Percentiles rank a stretch among this genome's conserved stretches.
Conservation (phyloP, 305 asterid species). For the Salvia sclarea region DNA sequence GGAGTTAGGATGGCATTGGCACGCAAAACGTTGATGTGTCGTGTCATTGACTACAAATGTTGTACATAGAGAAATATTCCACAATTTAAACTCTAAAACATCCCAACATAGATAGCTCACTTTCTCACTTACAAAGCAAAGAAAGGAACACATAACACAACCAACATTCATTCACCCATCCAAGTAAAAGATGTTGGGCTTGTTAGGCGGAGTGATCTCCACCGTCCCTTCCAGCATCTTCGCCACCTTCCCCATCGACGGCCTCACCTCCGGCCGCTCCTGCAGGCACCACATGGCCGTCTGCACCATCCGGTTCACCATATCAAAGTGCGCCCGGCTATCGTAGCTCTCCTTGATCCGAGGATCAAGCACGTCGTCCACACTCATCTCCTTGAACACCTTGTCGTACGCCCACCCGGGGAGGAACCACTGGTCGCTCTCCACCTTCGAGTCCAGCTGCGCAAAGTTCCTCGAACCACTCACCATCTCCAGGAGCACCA, state of each 20-base stretch:
- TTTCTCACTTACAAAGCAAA: too few relatives aligned
- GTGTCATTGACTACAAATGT: too few relatives aligned
- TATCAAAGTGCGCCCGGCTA: constrained; percentile 55
- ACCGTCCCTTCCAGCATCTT: constrained; percentile 90
- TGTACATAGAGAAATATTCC: too few relatives aligned
- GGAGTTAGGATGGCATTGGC: too few relatives aligned
- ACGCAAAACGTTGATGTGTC: too few relatives aligned
- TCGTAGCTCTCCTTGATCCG: constrained; percentile 65
- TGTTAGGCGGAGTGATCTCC: constrained; percentile 71
- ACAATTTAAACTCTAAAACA: too few relatives aligned
- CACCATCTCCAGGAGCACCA: constrained; percentile 75
- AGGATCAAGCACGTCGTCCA: constrained; percentile 66
- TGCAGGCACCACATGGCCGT: constrained; percentile 95
- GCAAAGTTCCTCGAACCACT: constrained; percentile 63
- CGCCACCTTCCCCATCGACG: constrained; percentile 95
- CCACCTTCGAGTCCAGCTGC: constrained; percentile 51
- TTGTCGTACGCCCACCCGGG: constrained; percentile 81
- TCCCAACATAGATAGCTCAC: too few relatives aligned
- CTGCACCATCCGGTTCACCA: constrained; percentile 76
- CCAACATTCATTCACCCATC: not conserved
- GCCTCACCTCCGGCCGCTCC: constrained; percentile 70
- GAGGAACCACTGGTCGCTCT: constrained; percentile 72
- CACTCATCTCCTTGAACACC: constrained; percentile 68
- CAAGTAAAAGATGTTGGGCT: constrained; percentile 58
- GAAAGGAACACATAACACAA: too few relatives aligned